phyloP scores from a whole-genome alignment of 305 asterid species.

The Fraxinus xanthoxyloides region DNA sequence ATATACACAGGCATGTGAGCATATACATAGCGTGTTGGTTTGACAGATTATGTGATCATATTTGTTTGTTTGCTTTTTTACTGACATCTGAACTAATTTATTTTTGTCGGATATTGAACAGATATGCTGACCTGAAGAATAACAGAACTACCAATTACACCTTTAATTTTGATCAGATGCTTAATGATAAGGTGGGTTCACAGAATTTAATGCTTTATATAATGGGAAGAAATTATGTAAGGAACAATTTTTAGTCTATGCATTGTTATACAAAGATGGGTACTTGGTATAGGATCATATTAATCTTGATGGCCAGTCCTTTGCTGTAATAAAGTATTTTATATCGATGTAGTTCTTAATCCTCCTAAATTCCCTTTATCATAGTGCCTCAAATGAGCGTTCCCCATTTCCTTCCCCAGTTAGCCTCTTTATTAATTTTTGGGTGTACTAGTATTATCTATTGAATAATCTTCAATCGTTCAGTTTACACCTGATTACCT shows the following conservation, averaged over 20 bases:
- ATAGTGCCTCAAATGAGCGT: not conserved
- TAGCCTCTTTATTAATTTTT: constrained; percentile 1
- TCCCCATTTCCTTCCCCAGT: not conserved
- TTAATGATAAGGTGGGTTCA: constrained; percentile 72
- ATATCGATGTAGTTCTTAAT: not conserved
- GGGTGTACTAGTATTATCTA: not conserved
- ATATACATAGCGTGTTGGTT: not conserved
- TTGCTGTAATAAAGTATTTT: not conserved
- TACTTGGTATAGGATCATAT: not conserved
- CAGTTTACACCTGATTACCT: constrained; percentile 14
- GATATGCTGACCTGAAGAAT: constrained; percentile 95
- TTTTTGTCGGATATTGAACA: constrained; percentile 34
- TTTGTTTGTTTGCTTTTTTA: not conserved
- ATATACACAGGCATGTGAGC: constrained; percentile 5
- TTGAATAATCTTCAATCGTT: constrained; percentile 6
- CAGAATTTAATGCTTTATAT: constrained; percentile 1
- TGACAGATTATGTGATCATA: not conserved
- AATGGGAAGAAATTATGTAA: not conserved
- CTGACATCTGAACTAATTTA: constrained; percentile 4
- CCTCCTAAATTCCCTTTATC: not conserved
- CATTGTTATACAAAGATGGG: not conserved
- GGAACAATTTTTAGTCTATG: not conserved
- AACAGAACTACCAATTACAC: constrained; percentile 87
- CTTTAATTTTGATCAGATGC: constrained; percentile 92
- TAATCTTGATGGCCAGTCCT: not conserved